These are phyloP conservation scores for Colletotrichum sp. DNA, from an alignment of 2,329 filamentous ascomycete species.

Conservation along the genomic window DNA sequence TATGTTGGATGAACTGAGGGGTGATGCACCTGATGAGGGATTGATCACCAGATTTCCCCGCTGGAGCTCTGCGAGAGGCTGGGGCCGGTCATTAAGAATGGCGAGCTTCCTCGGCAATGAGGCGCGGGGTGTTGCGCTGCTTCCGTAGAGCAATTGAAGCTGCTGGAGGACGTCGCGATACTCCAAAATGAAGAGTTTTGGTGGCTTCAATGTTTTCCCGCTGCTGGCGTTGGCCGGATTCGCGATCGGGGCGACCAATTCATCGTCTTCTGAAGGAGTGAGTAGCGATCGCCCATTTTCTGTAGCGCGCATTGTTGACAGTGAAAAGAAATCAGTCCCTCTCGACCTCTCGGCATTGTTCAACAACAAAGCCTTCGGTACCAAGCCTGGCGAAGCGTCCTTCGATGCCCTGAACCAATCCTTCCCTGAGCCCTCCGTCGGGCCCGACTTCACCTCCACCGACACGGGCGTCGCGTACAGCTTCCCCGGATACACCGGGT, in stretches of 20 bases:
- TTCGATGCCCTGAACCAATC: slow-evolving; percentile 48
- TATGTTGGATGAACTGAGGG: neutral
- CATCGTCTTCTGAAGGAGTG: neutral
- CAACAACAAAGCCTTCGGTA: slow-evolving; percentile 54
- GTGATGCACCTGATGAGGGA: neutral
- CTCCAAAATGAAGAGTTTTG: neutral
- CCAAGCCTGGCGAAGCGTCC: slow-evolving; percentile 46
- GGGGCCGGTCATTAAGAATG: neutral
- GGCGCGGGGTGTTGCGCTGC: neutral
- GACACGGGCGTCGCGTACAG: slow-evolving; percentile 45
- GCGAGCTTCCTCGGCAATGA: neutral
- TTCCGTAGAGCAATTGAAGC: neutral
- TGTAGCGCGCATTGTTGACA: neutral
- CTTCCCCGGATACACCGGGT: slow-evolving; percentile 43
- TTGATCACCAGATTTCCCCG: neutral
- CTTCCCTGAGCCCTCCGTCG: slow-evolving; percentile 38
- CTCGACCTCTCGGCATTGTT: slow-evolving; percentile 25
- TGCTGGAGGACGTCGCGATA: neutral
- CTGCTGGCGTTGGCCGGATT: neutral
- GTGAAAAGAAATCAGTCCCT: neutral
- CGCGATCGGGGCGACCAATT: neutral
- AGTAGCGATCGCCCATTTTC: neutral
- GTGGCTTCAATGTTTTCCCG: neutral
- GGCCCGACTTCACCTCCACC: slow-evolving; percentile 40
- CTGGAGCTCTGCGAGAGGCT: neutral